Base-by-base conservation (phyloP, 495 filamentous ascomycete species). In the Trichocladium antarcticum region DNA sequence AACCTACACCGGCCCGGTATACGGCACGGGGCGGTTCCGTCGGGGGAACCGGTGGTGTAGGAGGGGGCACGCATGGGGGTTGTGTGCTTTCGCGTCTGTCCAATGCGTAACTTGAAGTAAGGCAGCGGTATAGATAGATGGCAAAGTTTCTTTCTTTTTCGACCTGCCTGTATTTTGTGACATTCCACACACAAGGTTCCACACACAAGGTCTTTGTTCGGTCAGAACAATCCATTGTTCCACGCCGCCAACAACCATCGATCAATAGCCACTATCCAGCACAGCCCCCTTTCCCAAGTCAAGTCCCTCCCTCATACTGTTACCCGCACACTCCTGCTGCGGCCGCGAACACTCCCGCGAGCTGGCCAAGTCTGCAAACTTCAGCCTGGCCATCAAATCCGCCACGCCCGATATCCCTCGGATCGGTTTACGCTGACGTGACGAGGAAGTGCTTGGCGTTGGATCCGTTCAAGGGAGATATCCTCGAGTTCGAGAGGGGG, bases 351-450 rank as follows among this genome's bases (percentile, higher is more conserved):
- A 10, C 7, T 15, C 20, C n/a, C 27, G 37, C 11, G 40, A 48
- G 11, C 9, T 53, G 3, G 14, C 45, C 14, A 53, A 53, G 24
- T 48, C 48, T 19, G 34, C 28, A 3, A 47, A 42, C 22, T 53
- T 53, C n/a, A n/a, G 20, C 20, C 2, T 43, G 37, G 44, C 44
- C 24, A 21, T 49, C 17, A 42, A 49, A 0, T 14, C 22, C 6
- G 21, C 45, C 22, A 31, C 39, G 3, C 3, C 45, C 15, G 34
- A 38, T 14, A 49, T 49, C 34, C 22, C 39, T 28, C 28, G 50
- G 50, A 5, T 38, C 44, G 21, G 34, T 42, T 4, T 53, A 53
- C 29, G 50, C 44, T 1, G 42, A 53, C 22, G 45, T 53, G 16
- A 44, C 44, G 39, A 42, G 45, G 32, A 27, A 32, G 31, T 53